Evolutionary conservation across 208 protist species (phyloP).

Genomic region (Crithidia acanthocephali): DNA sequence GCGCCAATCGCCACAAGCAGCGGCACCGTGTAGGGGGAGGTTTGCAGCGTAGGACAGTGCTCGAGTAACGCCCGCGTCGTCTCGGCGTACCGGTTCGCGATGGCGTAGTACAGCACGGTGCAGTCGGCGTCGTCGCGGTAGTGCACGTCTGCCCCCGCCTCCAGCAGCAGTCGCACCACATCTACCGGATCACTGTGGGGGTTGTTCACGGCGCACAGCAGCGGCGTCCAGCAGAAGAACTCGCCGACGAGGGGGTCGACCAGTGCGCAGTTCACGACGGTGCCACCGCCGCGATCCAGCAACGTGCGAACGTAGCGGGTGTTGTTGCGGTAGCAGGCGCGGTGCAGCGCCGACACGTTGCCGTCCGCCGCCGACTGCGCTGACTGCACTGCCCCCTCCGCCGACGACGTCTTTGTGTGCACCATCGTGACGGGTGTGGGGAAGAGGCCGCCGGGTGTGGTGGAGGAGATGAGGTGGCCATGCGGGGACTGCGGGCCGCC

Average conservation of each 20-base stretch:
- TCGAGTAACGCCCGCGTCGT: constrained; percentile 59
- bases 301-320: constrained; percentile 80
- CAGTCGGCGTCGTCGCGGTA: constrained; percentile 79
- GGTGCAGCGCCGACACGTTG: constrained; percentile 65
- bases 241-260: constrained; percentile 48
- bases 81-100: constrained; percentile 85
- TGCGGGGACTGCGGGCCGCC: neutral
- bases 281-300: constrained; percentile 66
- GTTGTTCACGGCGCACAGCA: constrained; percentile 92
- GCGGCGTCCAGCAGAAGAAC: constrained; percentile 83
- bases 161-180: constrained; percentile 70
- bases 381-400: neutral
- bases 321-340: constrained; percentile 91
- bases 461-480: neutral
- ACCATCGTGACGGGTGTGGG: neutral
- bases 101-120: constrained; percentile 89
- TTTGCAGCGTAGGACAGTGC: constrained; percentile 56
- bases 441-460: neutral
- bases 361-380: constrained; percentile 19
- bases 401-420: neutral
- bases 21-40: constrained; percentile 63
- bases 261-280: constrained; percentile 78
- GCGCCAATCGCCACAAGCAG: constrained; percentile 81
- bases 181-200: constrained; percentile 77
- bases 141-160: constrained; percentile 69